These are phyloP conservation scores for Corymbia maculata DNA, from an alignment of 345 rosid genomes.

Conservation along the genomic window DNA sequence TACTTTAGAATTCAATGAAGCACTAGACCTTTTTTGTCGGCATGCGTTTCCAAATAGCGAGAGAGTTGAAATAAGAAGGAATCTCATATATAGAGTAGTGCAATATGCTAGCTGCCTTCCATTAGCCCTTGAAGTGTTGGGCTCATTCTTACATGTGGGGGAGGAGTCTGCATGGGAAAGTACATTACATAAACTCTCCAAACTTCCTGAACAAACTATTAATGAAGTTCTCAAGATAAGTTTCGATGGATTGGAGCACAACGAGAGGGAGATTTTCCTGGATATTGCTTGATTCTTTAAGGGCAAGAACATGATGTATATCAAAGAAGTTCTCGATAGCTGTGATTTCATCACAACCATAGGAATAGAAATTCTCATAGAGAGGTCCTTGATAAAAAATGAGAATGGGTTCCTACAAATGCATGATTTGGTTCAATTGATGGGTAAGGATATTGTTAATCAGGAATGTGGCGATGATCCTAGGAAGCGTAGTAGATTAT, in stretches of 20 bases:
- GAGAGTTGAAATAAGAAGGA: background rate
- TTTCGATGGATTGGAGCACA: background rate
- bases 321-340: background rate
- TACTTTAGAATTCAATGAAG: rapidly evolving
- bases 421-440: background rate
- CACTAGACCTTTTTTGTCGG: rapidly evolving
- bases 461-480: background rate
- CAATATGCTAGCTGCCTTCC: background rate
- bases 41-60: background rate
- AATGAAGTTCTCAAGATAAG: background rate
- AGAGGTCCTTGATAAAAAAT: background rate
- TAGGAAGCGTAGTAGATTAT: background rate
- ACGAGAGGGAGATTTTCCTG: background rate
- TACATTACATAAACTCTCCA: background rate
- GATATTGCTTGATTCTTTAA: background rate
- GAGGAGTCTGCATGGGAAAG: background rate
- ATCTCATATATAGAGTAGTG: background rate
- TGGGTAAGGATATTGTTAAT: background rate
- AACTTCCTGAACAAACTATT: rapidly evolving
- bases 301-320: background rate
- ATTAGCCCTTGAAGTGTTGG: background rate
- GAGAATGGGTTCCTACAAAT: rapidly evolving
- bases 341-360: background rate
- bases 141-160: background rate
- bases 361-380: background rate